Base-by-base conservation (phyloP, 371 early-diverging fungal species). In the Rhizomucor pusillus region DNA sequence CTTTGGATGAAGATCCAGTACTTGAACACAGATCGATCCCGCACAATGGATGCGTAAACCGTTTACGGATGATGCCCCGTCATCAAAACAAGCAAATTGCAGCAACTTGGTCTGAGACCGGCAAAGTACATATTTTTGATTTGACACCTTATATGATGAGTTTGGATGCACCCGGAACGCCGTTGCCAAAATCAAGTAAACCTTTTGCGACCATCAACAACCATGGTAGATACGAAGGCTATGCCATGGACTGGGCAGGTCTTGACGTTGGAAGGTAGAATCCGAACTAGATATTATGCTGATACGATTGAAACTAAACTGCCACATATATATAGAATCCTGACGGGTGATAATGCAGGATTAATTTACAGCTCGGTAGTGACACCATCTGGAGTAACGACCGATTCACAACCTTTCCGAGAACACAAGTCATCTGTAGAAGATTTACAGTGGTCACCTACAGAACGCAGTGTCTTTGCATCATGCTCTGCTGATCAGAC, bases 361-460 rank as follows among this genome's bases (percentile, higher is more conserved):
- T 74, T 84, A 35, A 96, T 98, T 51, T 93, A 85, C 67, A 79
- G 93, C 43, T 90, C 96, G 11, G 71, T 79, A 10, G 54, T 88
- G 47, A 71, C 85, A 35, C 71, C 73, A 18, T 66, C 85, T 20
- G 84, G 81, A 7, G 71, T 76, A 14, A 65, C 79, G 16, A 88
- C 94, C 10, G 92, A 92, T 44, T 63, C 80, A 25, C 76, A 75
- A 16, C 80, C 93, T 5, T 94, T 92, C 74, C 74, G 69, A 33
- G 96, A 91, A 43, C 97, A 96, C 64, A 79, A 76, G 43, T 81
- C 84, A 13, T 93, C 93, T 25, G 87, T 97, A 5, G 98, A 98
- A 68, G 98, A 98, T 74, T 57, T 98, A 44, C 97, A 97, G 72
- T 97, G 97, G 96, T 94, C 96, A 1, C 94, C 96, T 22, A 76